A percentile compares a stretch with the other conserved stretches of the same genome.
These are phyloP conservation scores for Eucalyptus decipiens DNA, from an alignment of 345 rosid species.

Conservation along the genomic window DNA sequence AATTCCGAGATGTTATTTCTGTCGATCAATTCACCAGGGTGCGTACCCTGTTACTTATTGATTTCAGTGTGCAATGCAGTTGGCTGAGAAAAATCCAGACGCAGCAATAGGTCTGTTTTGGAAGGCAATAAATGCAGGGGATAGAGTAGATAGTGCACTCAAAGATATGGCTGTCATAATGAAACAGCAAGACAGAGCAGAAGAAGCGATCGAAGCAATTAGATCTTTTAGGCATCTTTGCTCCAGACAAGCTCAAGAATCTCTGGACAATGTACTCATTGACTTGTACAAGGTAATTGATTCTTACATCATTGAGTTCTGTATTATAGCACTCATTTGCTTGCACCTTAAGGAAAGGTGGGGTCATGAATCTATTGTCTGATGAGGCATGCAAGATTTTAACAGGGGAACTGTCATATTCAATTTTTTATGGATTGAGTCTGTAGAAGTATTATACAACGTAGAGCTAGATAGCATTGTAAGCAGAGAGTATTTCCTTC, in stretches of 20 bases:
- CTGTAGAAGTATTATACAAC: not conserved
- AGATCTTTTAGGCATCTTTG: slow-evolving; percentile 72
- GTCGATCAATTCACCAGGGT: not conserved
- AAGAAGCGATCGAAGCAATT: slow-evolving; percentile 78
- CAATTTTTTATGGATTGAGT: not conserved
- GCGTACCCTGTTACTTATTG: not conserved
- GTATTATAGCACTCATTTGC: not conserved
- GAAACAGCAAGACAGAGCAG: slow-evolving; percentile 77
- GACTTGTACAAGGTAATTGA: slow-evolving; percentile 75
- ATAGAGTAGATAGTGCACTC: slow-evolving; percentile 84
- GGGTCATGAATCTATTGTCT: not conserved
- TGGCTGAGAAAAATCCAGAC: slow-evolving; percentile 62
- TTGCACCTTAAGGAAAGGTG: not conserved
- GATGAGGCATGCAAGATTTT: not conserved
- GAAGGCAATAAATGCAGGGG: slow-evolving; percentile 78
- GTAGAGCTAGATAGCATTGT: not conserved
- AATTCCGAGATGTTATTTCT: not conserved
- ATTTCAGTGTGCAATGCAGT: slow-evolving; percentile 3
- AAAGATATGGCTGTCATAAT: slow-evolving; percentile 88
- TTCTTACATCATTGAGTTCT: not conserved
- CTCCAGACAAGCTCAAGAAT: slow-evolving; percentile 83
- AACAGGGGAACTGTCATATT: not conserved
- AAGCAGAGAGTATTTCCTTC: not conserved
- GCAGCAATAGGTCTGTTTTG: slow-evolving; percentile 66
- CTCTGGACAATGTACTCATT: slow-evolving; percentile 86